Percentiles rank a stretch among this genome's conserved stretches.
These are phyloP conservation scores for Lotmaria passim DNA, from an alignment of 208 protist genomes.

Conservation along the genomic window DNA sequence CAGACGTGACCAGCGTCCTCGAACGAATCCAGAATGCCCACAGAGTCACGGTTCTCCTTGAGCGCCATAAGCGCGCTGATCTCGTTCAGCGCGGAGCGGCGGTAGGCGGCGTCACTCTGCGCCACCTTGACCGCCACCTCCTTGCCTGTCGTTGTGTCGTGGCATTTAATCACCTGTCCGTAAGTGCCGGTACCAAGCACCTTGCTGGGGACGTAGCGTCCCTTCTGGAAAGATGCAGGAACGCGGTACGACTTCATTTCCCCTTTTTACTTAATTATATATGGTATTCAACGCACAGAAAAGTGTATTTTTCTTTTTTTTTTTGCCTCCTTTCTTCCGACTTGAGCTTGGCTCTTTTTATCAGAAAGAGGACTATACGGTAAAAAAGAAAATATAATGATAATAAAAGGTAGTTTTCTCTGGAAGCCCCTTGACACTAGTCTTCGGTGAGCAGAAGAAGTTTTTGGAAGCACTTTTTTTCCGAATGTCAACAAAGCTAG, in stretches of 20 bases:
- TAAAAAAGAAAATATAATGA: neutral
- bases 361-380: too few relatives aligned
- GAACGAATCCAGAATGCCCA: slow-evolving; percentile 76
- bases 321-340: neutral
- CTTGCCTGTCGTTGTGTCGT: slow-evolving; percentile 78
- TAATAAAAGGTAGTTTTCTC: too few relatives aligned
- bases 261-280: neutral
- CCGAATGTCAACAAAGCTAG: too few relatives aligned
- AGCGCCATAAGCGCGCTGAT: slow-evolving; percentile 67
- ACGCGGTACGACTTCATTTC: slow-evolving; percentile 58
- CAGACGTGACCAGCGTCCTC: slow-evolving; percentile 82
- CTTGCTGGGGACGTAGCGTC: slow-evolving; percentile 70
- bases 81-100: slow-evolving; percentile 83
- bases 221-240: slow-evolving; percentile 49
- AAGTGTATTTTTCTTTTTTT: neutral
- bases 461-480: too few relatives aligned
- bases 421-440: too few relatives aligned
- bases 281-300: neutral
- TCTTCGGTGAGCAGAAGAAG: too few relatives aligned
- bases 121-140: slow-evolving; percentile 90
- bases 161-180: slow-evolving; percentile 88
- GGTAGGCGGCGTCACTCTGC: slow-evolving; percentile 78
- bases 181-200: slow-evolving; percentile 93
- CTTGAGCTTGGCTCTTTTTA: too few relatives aligned
- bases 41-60: slow-evolving; percentile 41